Evolutionary conservation across 2,329 filamentous ascomycete species (phyloP).

Genomic region (Penicillium sp.): DNA sequence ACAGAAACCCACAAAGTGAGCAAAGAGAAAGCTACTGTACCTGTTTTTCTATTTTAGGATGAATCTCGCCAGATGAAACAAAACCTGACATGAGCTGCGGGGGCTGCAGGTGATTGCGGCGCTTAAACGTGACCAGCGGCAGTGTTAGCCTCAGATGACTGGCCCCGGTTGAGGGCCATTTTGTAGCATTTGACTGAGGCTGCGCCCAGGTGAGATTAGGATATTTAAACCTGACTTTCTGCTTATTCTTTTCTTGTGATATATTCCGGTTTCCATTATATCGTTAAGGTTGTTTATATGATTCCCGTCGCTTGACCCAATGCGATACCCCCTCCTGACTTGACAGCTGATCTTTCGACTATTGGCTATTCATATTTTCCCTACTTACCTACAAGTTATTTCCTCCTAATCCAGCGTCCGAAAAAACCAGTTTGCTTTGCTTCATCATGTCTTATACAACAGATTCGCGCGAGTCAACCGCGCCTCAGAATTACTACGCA

Average conservation of each 20-base stretch:
- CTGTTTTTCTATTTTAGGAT: background rate
- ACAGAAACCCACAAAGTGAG: background rate
- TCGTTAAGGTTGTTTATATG: background rate
- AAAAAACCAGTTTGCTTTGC: background rate
- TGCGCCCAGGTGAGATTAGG: background rate
- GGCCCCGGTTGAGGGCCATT: background rate
- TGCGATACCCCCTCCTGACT: background rate
- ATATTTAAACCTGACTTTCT: background rate
- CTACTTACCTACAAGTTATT: background rate
- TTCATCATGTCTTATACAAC: conserved; percentile 13
- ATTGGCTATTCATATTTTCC: background rate
- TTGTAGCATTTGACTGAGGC: background rate
- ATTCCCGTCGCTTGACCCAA: background rate
- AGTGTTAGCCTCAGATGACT: conserved; percentile 19
- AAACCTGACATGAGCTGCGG: background rate
- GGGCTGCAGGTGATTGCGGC: conserved; percentile 21
- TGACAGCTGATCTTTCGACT: background rate
- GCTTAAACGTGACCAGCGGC: conserved; percentile 22
- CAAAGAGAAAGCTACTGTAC: background rate
- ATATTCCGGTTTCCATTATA: background rate
- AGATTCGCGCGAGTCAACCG: conserved; percentile 7
- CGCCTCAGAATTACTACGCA: conserved; percentile 34
- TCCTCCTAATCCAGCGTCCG: background rate
- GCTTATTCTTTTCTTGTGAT: background rate
- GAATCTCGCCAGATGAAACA: background rate